Evolutionary conservation across 257 asterid species (phyloP).

Genomic region (Nicotiana noctiflora): DNA sequence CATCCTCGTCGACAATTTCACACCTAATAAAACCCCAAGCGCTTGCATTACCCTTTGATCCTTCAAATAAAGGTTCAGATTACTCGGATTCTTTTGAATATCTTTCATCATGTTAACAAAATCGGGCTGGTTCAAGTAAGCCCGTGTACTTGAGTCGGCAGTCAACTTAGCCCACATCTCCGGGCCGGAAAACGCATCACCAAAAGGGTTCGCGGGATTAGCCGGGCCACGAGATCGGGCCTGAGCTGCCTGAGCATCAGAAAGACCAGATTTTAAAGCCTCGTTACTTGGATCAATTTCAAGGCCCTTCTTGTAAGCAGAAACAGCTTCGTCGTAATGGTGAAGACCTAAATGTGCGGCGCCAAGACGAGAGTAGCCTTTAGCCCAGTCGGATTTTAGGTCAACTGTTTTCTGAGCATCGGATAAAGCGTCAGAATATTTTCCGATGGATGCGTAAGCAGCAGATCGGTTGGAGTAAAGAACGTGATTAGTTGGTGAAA

Average conservation of each 20-base stretch:
- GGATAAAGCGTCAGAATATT: constrained; percentile 61
- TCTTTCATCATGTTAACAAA: constrained; percentile 80
- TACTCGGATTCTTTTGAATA: constrained; percentile 66
- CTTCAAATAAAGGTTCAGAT: constrained; percentile 56
- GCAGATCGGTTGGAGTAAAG: constrained; percentile 96
- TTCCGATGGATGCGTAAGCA: constrained; percentile 62
- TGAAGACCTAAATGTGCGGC: constrained; percentile 75
- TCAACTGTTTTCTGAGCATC: constrained; percentile 87
- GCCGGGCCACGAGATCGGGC: constrained; percentile 25
- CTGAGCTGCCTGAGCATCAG: constrained; percentile 62
- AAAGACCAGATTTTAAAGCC: constrained; percentile 68
- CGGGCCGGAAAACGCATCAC: constrained; percentile 77
- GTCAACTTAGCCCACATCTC: constrained; percentile 86
- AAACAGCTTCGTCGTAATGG: constrained; percentile 45
- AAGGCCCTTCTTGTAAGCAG: constrained; percentile 70
- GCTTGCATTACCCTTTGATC: constrained; percentile 92
- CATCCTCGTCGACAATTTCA: constrained; percentile 50
- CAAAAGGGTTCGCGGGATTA: constrained; percentile 44
- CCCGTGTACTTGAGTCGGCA: constrained; percentile 58
- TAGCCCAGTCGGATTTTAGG: constrained; percentile 76
- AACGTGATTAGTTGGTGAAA: constrained; percentile 69
- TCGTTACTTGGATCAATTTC: constrained; percentile 81
- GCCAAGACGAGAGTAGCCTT: constrained; percentile 90
- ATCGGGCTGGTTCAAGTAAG: constrained; percentile 65
- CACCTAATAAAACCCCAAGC: constrained; percentile 63